phyloP scores from a whole-genome alignment of 805 yeast genomes.

The Monosporozyma aerobia region DNA sequence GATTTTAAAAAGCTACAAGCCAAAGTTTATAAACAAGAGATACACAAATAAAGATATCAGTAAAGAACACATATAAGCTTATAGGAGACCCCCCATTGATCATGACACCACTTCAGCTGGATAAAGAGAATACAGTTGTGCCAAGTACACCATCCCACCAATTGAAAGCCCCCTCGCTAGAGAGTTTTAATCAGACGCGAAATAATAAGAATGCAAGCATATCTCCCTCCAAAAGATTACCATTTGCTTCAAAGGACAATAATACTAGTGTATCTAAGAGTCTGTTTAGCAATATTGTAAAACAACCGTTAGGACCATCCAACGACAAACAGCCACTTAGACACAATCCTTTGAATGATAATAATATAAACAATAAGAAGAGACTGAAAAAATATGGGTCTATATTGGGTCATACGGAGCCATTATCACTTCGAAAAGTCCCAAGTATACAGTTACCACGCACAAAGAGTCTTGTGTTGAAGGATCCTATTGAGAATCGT shows the following conservation, averaged over 20 bases:
- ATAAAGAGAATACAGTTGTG: constrained; percentile 6
- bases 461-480: constrained; percentile 23
- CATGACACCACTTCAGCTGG: neutral
- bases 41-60: neutral
- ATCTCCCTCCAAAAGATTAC: constrained; percentile 13
- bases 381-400: constrained; percentile 29
- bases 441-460: constrained; percentile 15
- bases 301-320: neutral
- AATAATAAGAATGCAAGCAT: neutral
- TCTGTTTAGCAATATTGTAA: constrained; percentile 1
- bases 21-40: neutral
- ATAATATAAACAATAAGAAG: constrained; percentile 8
- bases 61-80: neutral
- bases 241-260: constrained; percentile 27
- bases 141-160: constrained; percentile 2
- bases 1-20: neutral
- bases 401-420: constrained; percentile 11
- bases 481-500: constrained; percentile 16
- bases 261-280: constrained; percentile 9
- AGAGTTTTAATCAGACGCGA: neutral
- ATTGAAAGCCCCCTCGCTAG: constrained; percentile 4
- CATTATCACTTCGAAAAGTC: neutral
- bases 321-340: neutral
- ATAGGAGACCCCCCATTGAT: neutral
- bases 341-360: neutral